These are phyloP conservation scores for Alloascoidea africana DNA, from an alignment of 805 yeast genomes.

Conservation along the genomic window DNA sequence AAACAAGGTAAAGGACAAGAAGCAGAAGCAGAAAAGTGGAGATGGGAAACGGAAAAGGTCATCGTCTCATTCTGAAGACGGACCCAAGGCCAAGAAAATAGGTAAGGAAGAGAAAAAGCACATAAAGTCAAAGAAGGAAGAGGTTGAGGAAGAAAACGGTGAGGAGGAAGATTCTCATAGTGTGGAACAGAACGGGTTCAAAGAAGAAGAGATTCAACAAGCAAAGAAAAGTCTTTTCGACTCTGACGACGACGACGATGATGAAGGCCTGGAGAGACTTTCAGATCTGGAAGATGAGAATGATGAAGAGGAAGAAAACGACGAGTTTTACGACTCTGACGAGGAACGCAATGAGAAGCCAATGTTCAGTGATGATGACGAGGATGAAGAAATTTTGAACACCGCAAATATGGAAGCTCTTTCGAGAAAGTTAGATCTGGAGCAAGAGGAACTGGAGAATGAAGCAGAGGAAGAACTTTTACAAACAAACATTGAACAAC, in stretches of 20 bases:
- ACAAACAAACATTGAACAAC: constrained; percentile 43
- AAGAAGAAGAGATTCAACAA: constrained; percentile 45
- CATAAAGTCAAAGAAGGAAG: constrained; percentile 10
- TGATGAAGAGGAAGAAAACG: constrained; percentile 20
- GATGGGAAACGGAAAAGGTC: constrained; percentile 17
- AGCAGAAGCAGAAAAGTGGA: constrained; percentile 17
- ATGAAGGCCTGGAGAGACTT: constrained; percentile 21
- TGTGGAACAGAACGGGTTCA: constrained; percentile 29
- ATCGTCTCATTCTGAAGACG: constrained; percentile 15
- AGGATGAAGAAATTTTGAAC: constrained; percentile 52
- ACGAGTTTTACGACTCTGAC: constrained; percentile 44
- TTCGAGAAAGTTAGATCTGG: constrained; percentile 50
- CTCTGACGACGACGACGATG: constrained; percentile 20
- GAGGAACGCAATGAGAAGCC: constrained; percentile 48
- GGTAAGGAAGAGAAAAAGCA: constrained; percentile 6
- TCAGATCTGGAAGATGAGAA: constrained; percentile 8
- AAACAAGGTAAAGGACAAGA: constrained; percentile 16
- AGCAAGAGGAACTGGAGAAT: constrained; percentile 20
- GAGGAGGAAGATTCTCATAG: constrained; percentile 13
- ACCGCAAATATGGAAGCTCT: constrained; percentile 76
- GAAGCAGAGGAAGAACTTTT: constrained; percentile 18
- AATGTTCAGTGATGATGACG: constrained; percentile 68
- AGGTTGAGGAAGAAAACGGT: constrained; percentile 5
- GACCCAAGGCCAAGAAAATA: constrained; percentile 13
- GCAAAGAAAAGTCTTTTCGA: constrained; percentile 65